A percentile compares a stretch with the other conserved stretches of the same genome.
Evolutionary conservation across 805 yeast species (phyloP).

Genomic region (Candida oleophila): DNA sequence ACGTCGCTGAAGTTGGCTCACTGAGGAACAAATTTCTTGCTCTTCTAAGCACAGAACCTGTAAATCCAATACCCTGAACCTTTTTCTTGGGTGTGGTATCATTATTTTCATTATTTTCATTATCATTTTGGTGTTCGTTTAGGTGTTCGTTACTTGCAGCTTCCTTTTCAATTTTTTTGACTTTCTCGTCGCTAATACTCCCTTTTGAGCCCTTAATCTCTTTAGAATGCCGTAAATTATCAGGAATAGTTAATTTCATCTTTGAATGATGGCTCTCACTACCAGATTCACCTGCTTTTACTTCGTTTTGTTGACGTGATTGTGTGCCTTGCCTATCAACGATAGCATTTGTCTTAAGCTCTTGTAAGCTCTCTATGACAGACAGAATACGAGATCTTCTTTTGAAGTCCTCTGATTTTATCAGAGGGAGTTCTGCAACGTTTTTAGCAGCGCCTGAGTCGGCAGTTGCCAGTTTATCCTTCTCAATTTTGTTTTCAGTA

Average conservation of each 20-base stretch:
- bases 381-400: not conserved
- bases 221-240: too few relatives aligned
- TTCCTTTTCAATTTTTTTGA: not conserved
- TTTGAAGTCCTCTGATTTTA: not conserved
- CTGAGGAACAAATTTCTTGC: conserved; percentile 6
- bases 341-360: not conserved
- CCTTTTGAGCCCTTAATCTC: too few relatives aligned
- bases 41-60: conserved; percentile 5
- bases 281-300: not conserved
- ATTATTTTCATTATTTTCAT: not conserved
- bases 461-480: not conserved
- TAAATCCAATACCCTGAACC: not conserved
- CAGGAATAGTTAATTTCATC: too few relatives aligned
- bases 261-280: not conserved
- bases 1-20: not conserved
- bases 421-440: not conserved
- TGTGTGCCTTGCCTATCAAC: not conserved
- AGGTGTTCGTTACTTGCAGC: not conserved
- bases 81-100: not conserved
- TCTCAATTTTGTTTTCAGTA: not conserved
- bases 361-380: not conserved
- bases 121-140: not conserved
- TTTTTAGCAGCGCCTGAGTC: not conserved
- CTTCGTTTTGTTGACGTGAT: not conserved
- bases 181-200: too few relatives aligned